Conservation (phyloP, 2,329 filamentous ascomycete species). For the Botrytis pseudocinerea region DNA sequence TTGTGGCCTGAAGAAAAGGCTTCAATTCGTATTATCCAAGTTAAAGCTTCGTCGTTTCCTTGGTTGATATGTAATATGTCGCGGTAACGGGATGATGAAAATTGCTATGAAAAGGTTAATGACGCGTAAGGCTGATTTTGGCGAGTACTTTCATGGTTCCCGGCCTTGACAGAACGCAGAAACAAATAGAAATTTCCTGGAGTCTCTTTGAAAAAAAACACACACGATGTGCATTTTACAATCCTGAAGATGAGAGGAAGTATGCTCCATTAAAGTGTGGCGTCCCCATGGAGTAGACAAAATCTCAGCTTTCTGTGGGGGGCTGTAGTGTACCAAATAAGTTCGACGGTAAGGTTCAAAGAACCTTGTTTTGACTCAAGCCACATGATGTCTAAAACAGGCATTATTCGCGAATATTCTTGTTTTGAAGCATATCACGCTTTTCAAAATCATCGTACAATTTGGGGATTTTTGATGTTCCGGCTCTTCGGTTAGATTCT, state of each 20-base stretch:
- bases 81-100: neutral
- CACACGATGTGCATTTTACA: constrained; percentile 9
- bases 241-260: neutral
- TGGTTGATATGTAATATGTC: neutral
- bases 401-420: constrained; percentile 21
- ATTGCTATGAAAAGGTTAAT: neutral
- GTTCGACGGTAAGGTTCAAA: neutral
- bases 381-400: constrained; percentile 12
- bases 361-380: constrained; percentile 17
- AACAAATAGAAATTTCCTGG: constrained; percentile 11
- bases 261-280: neutral
- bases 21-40: neutral
- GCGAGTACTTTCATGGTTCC: constrained; percentile 11
- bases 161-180: constrained; percentile 18
- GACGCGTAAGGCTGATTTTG: constrained; percentile 23
- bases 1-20: neutral
- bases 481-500: constrained; percentile 23
- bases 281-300: constrained; percentile 4
- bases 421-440: constrained; percentile 9
- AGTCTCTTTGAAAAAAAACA: neutral
- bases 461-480: constrained; percentile 19
- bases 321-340: neutral
- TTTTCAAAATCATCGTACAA: neutral
- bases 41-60: neutral
- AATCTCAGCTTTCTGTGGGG: constrained; percentile 1